Base-by-base conservation (phyloP, 345 rosid species). In the Citropsis articulata region DNA sequence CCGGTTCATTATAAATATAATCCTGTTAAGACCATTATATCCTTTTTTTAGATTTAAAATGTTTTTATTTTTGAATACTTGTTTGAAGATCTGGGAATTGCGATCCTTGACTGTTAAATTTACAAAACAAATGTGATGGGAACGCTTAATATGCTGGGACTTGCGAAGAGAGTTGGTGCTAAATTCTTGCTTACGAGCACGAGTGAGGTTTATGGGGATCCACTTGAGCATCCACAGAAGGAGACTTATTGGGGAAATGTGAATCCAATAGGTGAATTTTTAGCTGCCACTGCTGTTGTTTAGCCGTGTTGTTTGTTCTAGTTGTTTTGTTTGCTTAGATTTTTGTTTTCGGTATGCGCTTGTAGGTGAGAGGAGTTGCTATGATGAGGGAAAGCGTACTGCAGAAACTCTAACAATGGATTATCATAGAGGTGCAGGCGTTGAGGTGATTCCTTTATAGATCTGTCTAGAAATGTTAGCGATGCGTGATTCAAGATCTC, bases 61-160 rank as follows among this genome's bases (percentile, higher is more conserved):
- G 30, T 31, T 27, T 27, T 22, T 60, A 30, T 75, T 67, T 45
- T 35, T 80, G 67, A 56, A 40, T 79, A 55, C 55, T 76, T 27
- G 16, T 31, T 18, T 25, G 72, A 53, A 50, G 36, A 66, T 25
- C 78, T 81, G 85, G 1, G 18, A 12, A 45, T 80, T 53, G 6
- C 18, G 84, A 81, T 88, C 90, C 96, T 89, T 93, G 79, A 90
- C 89, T 53, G 60, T 73, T 67, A 50, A 28, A 65, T 79, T 73
- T 72, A 96, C 98, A 96, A 96, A 95, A 96, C 98, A 4, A 96
- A 96, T 89, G 99, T 96, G 81, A 94, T 96, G 99, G 99, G 99
- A 5, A 96, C 98, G 18, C 92, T 96, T 71, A 94, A 96, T 81
- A 92, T 96, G 99, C 74, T 96, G 94, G 99, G 98, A 53, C 90